Evolutionary conservation across 164 flowering plant genomes (phyloP).

Genomic region (Houttuynia cordata): DNA sequence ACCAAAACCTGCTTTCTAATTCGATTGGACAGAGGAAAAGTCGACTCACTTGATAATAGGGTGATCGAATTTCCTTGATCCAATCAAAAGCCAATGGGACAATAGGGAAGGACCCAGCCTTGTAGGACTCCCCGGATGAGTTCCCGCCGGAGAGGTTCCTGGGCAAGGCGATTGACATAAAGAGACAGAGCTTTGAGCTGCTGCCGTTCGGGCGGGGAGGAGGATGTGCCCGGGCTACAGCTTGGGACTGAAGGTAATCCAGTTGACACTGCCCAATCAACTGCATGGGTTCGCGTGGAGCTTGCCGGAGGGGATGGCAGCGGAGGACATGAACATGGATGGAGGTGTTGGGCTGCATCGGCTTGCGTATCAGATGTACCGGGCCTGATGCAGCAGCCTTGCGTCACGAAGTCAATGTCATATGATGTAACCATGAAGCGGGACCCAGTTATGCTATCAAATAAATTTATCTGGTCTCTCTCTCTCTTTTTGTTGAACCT

Average conservation of each 20-base stretch:
- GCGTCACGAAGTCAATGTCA: too few species aligned
- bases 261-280: constrained; percentile 49
- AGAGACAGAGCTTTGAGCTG: constrained; percentile 54
- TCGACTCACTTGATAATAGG: too few species aligned
- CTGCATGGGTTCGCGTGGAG: constrained; percentile 65
- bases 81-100: too few species aligned
- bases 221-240: constrained; percentile 75
- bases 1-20: too few species aligned
- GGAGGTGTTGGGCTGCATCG: constrained; percentile 44
- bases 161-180: constrained; percentile 46
- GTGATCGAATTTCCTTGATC: too few species aligned
- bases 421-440: too few species aligned
- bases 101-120: constrained; percentile 47
- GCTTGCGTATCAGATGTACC: constrained; percentile 31
- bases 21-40: too few species aligned
- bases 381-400: too few species aligned
- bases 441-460: too few species aligned
- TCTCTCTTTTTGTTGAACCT: too few species aligned
- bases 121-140: constrained; percentile 51
- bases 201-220: constrained; percentile 72
- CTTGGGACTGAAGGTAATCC: constrained; percentile 54
- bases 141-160: constrained; percentile 60
- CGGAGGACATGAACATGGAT: constrained; percentile 57
- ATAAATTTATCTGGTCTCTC: too few species aligned
- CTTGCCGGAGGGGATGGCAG: constrained; percentile 27